Evolutionary conservation across 495 filamentous ascomycete species (phyloP).

Genomic region (Aspergillus avenaceus): DNA sequence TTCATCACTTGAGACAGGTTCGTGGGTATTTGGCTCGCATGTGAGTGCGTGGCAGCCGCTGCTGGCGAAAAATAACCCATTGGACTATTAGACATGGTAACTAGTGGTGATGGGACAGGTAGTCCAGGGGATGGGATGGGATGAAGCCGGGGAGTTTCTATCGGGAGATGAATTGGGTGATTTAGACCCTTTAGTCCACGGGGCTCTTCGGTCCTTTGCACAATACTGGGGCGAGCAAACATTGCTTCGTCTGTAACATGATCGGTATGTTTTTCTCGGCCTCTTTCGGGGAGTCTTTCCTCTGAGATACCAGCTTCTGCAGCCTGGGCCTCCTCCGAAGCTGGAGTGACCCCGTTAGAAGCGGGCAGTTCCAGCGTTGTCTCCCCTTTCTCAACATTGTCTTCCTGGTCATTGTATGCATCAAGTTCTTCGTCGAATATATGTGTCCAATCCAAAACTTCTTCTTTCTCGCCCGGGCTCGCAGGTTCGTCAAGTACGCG

Average conservation of each 20-base stretch:
- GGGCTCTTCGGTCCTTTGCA: background rate
- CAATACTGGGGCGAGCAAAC: constrained; percentile 4
- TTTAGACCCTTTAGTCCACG: constrained; percentile 12
- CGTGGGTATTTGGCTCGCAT: constrained; percentile 11
- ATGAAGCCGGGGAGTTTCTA: constrained; percentile 40
- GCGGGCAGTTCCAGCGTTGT: background rate
- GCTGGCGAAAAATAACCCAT: constrained; percentile 31
- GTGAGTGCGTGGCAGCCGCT: constrained; percentile 6
- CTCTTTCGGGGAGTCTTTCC: background rate
- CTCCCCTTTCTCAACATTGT: background rate
- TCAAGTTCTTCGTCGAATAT: constrained; percentile 33
- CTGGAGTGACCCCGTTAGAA: background rate
- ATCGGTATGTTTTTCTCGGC: constrained; percentile 10
- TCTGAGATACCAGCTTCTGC: background rate
- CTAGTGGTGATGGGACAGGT: constrained; percentile 42
- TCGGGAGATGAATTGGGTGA: constrained; percentile 21
- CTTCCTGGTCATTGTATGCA: constrained; percentile 9
- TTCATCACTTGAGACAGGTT: constrained; percentile 10
- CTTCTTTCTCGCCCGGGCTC: constrained; percentile 54
- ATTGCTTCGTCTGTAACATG: constrained; percentile 18
- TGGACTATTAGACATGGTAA: constrained; percentile 21
- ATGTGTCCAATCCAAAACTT: constrained; percentile 24
- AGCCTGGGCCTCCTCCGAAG: background rate
- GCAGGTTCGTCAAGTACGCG: constrained; percentile 62
- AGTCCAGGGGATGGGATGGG: constrained; percentile 44